Conservation (phyloP, 139 green algal genomes). For the Prasinococcaceae sp. region DNA sequence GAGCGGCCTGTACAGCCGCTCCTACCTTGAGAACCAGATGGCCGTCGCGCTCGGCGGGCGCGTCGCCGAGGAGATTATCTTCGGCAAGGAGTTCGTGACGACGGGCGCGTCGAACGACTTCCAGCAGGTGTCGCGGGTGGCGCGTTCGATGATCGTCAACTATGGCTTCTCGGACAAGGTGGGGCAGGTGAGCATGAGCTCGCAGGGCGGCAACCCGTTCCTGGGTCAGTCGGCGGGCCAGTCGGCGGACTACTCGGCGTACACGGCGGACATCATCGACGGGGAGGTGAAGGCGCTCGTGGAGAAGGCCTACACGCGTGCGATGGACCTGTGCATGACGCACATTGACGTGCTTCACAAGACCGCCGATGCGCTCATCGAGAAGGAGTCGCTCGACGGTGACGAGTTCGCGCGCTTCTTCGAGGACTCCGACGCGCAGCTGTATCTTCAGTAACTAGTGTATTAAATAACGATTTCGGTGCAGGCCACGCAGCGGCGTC, state of each 20-base stretch:
- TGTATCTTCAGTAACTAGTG: slow-evolving; percentile 66
- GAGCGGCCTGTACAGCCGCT: slow-evolving; percentile 30
- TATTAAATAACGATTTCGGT: not conserved
- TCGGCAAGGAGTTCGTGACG: slow-evolving; percentile 89
- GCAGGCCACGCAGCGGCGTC: not conserved
- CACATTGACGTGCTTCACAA: slow-evolving; percentile 91
- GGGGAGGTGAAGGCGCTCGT: slow-evolving; percentile 81
- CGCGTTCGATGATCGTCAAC: slow-evolving; percentile 85
- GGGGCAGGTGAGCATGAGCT: slow-evolving; percentile 71
- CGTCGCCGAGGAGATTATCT: slow-evolving; percentile 98
- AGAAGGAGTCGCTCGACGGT: slow-evolving; percentile 97
- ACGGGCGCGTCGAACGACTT: slow-evolving; percentile 87
- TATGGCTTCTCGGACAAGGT: slow-evolving; percentile 85
- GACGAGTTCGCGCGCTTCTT: slow-evolving; percentile 85
- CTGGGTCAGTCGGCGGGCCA: slow-evolving; percentile 68
- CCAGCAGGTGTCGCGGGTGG: slow-evolving; percentile 67
- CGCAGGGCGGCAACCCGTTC: slow-evolving; percentile 58
- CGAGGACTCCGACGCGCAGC: slow-evolving; percentile 57
- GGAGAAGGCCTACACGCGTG: slow-evolving; percentile 80
- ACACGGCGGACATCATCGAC: slow-evolving; percentile 83
- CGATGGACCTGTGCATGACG: slow-evolving; percentile 80
- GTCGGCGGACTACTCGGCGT: slow-evolving; percentile 63
- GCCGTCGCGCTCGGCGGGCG: slow-evolving; percentile 54
- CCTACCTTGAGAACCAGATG: slow-evolving; percentile 40
- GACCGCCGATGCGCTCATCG: slow-evolving; percentile 74